Conservation (phyloP, 176 grass and related monocot genomes). For the Carex cristatella region DNA sequence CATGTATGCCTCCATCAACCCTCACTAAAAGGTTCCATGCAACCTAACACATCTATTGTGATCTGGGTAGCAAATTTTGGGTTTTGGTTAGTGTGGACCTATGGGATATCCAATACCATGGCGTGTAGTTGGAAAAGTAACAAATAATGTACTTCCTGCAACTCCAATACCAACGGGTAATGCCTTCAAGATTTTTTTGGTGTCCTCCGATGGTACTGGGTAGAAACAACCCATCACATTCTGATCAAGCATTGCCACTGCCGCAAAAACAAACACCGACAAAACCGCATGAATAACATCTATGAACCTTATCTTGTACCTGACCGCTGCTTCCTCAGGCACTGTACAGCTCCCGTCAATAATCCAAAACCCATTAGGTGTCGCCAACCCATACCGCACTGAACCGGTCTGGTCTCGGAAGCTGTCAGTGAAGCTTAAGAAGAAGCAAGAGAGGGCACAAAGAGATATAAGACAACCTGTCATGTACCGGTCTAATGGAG, state of each 20-base stretch:
- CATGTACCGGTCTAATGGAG: constrained; percentile 29
- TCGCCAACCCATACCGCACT: constrained; percentile 52
- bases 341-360: constrained; percentile 47
- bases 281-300: constrained; percentile 58
- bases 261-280: constrained; percentile 47
- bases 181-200: constrained; percentile 42
- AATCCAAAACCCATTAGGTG: constrained; percentile 47
- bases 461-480: constrained; percentile 45
- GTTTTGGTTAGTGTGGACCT: constrained; percentile 26
- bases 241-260: constrained; percentile 48
- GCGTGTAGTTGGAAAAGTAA: constrained; percentile 58
- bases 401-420: constrained; percentile 55
- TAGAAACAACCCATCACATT: constrained; percentile 59
- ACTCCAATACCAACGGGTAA: constrained; percentile 53
- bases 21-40: background rate
- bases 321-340: constrained; percentile 28
- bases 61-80: constrained; percentile 7
- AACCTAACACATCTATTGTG: background rate
- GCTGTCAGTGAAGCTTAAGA: constrained; percentile 67
- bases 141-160: constrained; percentile 61
- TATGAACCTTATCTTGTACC: constrained; percentile 52
- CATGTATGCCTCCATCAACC: background rate
- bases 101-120: constrained; percentile 61
- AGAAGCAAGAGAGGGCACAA: constrained; percentile 50
- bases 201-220: constrained; percentile 44